phyloP scores from a whole-genome alignment of 495 filamentous ascomycete species.

The Aspergillus saccharolyticus region DNA sequence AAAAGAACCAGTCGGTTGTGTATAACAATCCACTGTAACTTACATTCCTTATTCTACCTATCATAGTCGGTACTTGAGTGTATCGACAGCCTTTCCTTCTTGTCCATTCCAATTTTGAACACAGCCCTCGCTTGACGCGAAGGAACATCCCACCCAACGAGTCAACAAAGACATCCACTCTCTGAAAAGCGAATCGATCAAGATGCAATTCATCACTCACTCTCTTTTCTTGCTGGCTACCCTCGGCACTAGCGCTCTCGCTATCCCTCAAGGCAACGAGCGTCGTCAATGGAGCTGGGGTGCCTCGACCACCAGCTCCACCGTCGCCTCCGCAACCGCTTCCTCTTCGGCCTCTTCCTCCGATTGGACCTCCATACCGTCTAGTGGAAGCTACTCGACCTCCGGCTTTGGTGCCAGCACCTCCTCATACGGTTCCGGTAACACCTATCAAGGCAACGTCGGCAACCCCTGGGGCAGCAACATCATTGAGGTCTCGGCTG shows the following conservation, averaged over 20 bases:
- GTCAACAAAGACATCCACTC: background rate
- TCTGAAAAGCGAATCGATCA: background rate
- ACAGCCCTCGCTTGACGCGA: background rate
- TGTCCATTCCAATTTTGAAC: background rate
- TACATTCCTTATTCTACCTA: background rate
- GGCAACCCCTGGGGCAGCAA: constrained; percentile 53
- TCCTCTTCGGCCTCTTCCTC: constrained; percentile 7
- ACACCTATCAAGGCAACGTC: constrained; percentile 42
- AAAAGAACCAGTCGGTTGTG: too few species aligned
- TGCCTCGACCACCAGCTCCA: constrained; percentile 10
- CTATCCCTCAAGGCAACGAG: background rate
- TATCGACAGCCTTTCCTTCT: background rate
- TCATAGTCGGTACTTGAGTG: background rate
- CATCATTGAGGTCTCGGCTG: constrained; percentile 38
- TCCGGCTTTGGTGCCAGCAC: constrained; percentile 19
- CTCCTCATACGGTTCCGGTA: constrained; percentile 17
- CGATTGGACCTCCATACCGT: constrained; percentile 27
- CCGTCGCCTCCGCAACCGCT: background rate
- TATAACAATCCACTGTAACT: background rate
- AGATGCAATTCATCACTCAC: background rate
- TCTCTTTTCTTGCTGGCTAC: background rate
- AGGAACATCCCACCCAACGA: background rate
- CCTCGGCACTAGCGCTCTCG: background rate
- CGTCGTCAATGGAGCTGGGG: background rate
- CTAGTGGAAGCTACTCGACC: constrained; percentile 19